Conservation (phyloP, 257 asterid genomes). For the Fraxinus quadrangulata region DNA sequence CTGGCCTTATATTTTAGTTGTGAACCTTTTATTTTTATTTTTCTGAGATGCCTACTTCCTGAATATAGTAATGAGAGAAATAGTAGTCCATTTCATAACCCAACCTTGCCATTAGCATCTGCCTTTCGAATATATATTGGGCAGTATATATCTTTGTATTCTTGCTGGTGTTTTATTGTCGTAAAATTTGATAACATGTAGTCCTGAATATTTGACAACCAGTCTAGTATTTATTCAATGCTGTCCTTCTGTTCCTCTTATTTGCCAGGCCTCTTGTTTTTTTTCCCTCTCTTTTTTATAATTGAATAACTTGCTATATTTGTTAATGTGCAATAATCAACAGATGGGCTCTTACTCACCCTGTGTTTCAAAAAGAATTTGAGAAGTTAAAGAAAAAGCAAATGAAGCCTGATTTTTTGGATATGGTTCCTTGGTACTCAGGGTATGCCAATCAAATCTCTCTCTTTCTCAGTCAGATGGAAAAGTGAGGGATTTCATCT, state of each 20-base stretch:
- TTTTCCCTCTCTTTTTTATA: background rate
- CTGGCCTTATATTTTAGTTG: background rate
- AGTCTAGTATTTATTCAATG: slow-evolving; percentile 2
- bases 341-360: slow-evolving; percentile 99
- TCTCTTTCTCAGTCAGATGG: background rate
- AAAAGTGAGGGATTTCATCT: background rate
- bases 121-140: background rate
- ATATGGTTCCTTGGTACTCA: slow-evolving; percentile 99
- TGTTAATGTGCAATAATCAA: slow-evolving; percentile 22
- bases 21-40: background rate
- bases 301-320: slow-evolving; percentile 19
- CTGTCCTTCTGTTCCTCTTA: background rate
- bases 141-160: slow-evolving; percentile 6
- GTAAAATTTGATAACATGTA: slow-evolving; percentile 5
- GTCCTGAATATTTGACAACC: background rate
- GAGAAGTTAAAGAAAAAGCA: slow-evolving; percentile 89
- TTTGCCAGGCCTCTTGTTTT: background rate
- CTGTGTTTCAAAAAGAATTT: slow-evolving; percentile 77
- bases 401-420: slow-evolving; percentile 91
- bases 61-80: slow-evolving; percentile 18
- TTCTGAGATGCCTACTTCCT: slow-evolving; percentile 7
- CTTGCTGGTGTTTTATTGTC: background rate
- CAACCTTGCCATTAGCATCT: slow-evolving; percentile 18
- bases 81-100: slow-evolving; percentile 6
- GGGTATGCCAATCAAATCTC: slow-evolving; percentile 52